These are phyloP conservation scores for Marasmius tenuissimus DNA, from an alignment of 1,284 basidiomycete genomes.

Conservation along the genomic window DNA sequence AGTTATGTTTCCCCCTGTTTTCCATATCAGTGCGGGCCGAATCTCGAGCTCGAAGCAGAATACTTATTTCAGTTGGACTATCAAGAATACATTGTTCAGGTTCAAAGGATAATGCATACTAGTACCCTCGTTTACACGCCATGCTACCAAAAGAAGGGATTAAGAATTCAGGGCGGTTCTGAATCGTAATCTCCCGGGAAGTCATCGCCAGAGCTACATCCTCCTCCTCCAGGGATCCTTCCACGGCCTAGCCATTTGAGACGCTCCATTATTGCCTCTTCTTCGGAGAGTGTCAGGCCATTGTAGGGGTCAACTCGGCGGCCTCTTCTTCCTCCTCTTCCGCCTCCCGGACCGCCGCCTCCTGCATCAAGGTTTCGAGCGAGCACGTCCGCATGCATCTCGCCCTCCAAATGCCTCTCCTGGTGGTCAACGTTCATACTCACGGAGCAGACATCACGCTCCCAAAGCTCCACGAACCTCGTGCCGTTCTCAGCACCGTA, in stretches of 20 bases:
- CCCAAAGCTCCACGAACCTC: not conserved
- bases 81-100: too few species aligned
- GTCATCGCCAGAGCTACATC: not conserved
- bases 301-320: not conserved
- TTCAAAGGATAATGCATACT: too few species aligned
- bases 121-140: too few species aligned
- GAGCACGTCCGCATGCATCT: not conserved
- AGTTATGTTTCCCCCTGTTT: too few species aligned
- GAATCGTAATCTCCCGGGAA: not conserved
- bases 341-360: not conserved
- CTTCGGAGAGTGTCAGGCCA: not conserved
- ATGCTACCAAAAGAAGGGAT: too few species aligned
- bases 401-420: not conserved
- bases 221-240: not conserved
- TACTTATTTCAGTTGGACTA: too few species aligned
- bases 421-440: not conserved
- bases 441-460: not conserved
- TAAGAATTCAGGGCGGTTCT: too few species aligned
- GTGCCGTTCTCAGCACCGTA: too few species aligned
- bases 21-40: too few species aligned
- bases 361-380: not conserved
- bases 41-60: too few species aligned
- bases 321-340: not conserved
- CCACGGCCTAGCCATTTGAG: not conserved
- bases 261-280: not conserved